Evolutionary conservation across 345 rosid species (phyloP).

Genomic region (Brassica juncea): DNA sequence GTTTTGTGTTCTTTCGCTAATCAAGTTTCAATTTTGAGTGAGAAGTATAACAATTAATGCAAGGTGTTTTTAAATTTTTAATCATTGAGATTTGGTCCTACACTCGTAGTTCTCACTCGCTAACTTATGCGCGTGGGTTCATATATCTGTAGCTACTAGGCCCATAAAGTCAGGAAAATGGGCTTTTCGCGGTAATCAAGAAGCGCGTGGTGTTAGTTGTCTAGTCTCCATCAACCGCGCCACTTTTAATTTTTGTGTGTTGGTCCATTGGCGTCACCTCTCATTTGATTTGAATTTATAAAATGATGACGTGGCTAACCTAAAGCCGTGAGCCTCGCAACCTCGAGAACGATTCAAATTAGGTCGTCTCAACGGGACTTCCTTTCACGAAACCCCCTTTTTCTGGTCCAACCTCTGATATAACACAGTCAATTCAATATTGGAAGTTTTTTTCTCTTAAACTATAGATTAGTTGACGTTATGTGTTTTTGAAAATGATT

Average conservation of each 20-base stretch:
- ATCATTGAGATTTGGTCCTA: neutral
- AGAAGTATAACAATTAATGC: neutral
- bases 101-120: neutral
- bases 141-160: neutral
- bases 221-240: slow-evolving; percentile 28
- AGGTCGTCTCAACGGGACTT: neutral
- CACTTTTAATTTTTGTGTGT: neutral
- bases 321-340: slow-evolving; percentile 1
- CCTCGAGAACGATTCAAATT: slow-evolving; percentile 23
- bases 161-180: slow-evolving; percentile 9
- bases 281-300: neutral
- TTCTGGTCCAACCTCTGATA: neutral
- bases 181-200: slow-evolving; percentile 21
- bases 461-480: no score
- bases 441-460: no score
- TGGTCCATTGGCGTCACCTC: neutral
- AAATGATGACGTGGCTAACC: neutral
- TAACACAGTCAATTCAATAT: neutral
- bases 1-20: slow-evolving; percentile 29
- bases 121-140: neutral
- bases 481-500: no score
- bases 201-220: slow-evolving; percentile 30
- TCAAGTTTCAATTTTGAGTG: slow-evolving; percentile 7
- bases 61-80: neutral
- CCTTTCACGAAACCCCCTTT: neutral